A percentile compares a stretch with the other conserved stretches of the same genome.
Evolutionary conservation across 208 protist species (phyloP).

Genomic region (Leishmania arabica): DNA sequence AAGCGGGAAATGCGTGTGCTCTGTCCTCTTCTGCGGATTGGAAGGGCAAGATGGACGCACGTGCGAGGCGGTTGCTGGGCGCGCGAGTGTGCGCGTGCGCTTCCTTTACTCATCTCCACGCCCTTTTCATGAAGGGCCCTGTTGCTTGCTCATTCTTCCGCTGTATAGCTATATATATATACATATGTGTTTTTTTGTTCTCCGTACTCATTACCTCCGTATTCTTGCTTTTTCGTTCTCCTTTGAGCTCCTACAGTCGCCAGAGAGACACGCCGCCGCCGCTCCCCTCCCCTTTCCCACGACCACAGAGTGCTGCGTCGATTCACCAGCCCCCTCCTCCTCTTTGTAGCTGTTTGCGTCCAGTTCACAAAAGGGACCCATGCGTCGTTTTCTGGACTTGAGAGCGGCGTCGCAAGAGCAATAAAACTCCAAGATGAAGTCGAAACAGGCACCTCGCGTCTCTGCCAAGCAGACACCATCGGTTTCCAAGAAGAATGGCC

Average conservation of each 20-base stretch:
- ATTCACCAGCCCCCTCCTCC: not conserved
- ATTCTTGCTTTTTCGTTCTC: not conserved
- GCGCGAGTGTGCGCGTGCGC: not conserved
- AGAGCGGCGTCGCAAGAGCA: not conserved
- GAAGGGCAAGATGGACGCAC: not conserved
- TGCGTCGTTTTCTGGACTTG: not conserved
- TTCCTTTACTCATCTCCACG: not conserved
- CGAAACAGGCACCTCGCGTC: conserved; percentile 8
- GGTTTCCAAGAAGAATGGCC: not conserved
- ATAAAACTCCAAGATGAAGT: conserved; percentile 7
- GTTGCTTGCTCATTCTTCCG: not conserved
- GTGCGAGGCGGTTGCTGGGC: not conserved
- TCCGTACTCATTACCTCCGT: not conserved
- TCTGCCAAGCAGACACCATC: conserved; percentile 14
- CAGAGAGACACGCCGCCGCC: not conserved
- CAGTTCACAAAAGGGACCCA: not conserved
- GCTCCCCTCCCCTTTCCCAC: not conserved
- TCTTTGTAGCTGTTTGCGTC: not conserved
- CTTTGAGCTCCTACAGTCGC: not conserved
- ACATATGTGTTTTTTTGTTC: not conserved
- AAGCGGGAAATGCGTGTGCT: not conserved
- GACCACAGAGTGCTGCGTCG: not conserved
- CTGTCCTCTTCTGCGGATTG: not conserved
- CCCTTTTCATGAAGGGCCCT: not conserved
- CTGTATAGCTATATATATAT: not conserved